A percentile compares a stretch with the other conserved stretches of the same genome.
Evolutionary conservation across 176 grass and related monocot species (phyloP).

Genomic region (Triticum turgidum): DNA sequence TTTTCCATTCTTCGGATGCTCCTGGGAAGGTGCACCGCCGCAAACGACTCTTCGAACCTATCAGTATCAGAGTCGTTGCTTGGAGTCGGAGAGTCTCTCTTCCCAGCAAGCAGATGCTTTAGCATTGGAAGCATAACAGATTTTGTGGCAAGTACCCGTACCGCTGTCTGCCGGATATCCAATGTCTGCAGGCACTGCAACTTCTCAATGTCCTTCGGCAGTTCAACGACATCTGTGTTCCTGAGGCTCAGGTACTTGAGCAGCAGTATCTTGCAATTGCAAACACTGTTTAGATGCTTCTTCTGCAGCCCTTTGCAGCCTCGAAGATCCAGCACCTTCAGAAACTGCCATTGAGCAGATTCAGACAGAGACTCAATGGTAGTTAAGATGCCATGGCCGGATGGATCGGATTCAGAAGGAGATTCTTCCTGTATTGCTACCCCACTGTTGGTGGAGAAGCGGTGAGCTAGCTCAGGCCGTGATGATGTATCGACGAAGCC

Average conservation of each 20-base stretch:
- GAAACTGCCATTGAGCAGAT: not conserved
- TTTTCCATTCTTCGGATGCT: not conserved
- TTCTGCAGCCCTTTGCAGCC: not conserved
- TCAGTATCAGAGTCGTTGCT: not conserved
- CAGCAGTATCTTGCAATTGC: not conserved
- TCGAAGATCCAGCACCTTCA: not conserved
- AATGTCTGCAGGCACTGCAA: not conserved
- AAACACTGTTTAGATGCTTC: not conserved
- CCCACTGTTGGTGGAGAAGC: not conserved
- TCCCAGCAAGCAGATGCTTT: not conserved
- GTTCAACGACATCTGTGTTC: not conserved
- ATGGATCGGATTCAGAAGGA: not conserved
- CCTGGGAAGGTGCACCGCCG: not conserved
- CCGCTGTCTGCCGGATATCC: not conserved
- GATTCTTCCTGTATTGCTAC: not conserved
- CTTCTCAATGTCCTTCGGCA: not conserved
- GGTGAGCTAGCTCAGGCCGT: not conserved
- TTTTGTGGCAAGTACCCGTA: not conserved
- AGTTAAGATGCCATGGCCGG: not conserved
- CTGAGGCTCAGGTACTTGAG: not conserved
- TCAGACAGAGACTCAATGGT: not conserved
- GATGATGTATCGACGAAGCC: not conserved
- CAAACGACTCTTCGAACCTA: not conserved
- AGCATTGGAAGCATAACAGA: not conserved
- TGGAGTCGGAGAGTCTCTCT: not conserved